Evolutionary conservation across 495 filamentous ascomycete genomes (phyloP).

Genomic region (Chaetomium fimeti): DNA sequence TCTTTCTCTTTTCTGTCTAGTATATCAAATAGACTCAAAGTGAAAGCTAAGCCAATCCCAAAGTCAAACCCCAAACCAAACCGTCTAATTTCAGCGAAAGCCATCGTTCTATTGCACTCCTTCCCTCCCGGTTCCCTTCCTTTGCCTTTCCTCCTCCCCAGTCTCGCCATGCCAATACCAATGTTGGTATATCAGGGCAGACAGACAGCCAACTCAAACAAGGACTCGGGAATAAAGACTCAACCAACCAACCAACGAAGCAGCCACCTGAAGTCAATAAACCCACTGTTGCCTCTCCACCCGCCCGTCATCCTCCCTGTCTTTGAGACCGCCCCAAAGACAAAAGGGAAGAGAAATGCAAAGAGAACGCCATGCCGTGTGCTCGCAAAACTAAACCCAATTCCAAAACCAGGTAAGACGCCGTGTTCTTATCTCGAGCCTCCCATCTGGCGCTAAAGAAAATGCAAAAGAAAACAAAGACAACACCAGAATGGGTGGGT

Average conservation of each 20-base stretch:
- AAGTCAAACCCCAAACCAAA: background rate
- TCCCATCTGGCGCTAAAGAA: background rate
- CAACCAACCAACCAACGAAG: background rate
- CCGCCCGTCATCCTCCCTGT: background rate
- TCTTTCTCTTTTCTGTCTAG: background rate
- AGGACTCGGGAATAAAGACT: background rate
- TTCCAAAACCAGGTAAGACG: slow-evolving; percentile 1
- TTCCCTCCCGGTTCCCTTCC: background rate
- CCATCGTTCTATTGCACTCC: background rate
- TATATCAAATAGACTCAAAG: background rate
- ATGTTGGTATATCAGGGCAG: background rate
- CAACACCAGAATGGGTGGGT: slow-evolving; percentile 5
- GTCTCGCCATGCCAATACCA: background rate
- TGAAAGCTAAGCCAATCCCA: background rate
- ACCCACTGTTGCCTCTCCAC: slow-evolving; percentile 6
- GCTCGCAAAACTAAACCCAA: background rate
- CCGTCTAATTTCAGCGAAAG: slow-evolving; percentile 2
- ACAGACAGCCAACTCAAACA: background rate
- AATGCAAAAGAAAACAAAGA: background rate
- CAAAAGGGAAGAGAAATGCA: background rate
- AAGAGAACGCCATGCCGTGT: slow-evolving; percentile 13
- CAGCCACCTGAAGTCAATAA: background rate
- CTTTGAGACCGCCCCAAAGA: background rate
- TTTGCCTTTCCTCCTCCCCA: too few species aligned
- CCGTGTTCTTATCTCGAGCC: slow-evolving; percentile 12